Evolutionary conservation across 169 alveolate species (phyloP).

Genomic region (Plasmodium yoelii): DNA sequence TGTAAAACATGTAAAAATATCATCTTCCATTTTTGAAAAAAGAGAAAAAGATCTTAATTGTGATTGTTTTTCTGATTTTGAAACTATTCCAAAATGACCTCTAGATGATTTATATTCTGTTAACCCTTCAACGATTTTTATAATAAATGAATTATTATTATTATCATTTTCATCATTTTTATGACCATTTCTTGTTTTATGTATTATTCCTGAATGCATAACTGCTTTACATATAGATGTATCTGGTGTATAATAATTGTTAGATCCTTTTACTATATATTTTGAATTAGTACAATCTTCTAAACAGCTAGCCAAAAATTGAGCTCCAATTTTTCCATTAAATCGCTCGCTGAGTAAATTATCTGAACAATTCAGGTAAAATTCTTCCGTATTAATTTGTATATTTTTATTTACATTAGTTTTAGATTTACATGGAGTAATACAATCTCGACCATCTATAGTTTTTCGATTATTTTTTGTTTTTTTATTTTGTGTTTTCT

Average conservation of each 20-base stretch:
- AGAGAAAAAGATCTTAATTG: conserved; percentile 88
- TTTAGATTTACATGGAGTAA: conserved; percentile 56
- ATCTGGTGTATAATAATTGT: conserved; percentile 88
- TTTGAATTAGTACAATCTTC: conserved; percentile 81
- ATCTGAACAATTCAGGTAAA: conserved; percentile 46
- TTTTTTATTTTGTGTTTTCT: conserved; percentile 3
- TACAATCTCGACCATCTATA: conserved; percentile 67
- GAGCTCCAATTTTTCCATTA: conserved; percentile 83
- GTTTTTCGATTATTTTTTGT: conserved; percentile 24
- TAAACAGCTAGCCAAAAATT: conserved; percentile 81
- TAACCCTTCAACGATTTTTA: conserved; percentile 81
- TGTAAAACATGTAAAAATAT: conserved; percentile 81
- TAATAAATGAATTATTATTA: conserved; percentile 13
- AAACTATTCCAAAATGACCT: conserved; percentile 84
- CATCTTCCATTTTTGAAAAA: conserved; percentile 81
- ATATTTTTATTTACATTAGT: conserved; percentile 49
- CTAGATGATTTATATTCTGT: conserved; percentile 80
- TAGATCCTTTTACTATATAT: conserved; percentile 80
- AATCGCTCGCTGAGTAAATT: conserved; percentile 66
- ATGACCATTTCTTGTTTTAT: conserved; percentile 13
- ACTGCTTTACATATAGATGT: conserved; percentile 94
- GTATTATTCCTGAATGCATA: conserved; percentile 83
- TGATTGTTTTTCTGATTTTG: conserved; percentile 75
- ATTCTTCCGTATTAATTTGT: conserved; percentile 59
- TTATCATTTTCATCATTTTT: no score